Conservation (phyloP, 352 stramenopile species). For the Peronospora destructor region DNA sequence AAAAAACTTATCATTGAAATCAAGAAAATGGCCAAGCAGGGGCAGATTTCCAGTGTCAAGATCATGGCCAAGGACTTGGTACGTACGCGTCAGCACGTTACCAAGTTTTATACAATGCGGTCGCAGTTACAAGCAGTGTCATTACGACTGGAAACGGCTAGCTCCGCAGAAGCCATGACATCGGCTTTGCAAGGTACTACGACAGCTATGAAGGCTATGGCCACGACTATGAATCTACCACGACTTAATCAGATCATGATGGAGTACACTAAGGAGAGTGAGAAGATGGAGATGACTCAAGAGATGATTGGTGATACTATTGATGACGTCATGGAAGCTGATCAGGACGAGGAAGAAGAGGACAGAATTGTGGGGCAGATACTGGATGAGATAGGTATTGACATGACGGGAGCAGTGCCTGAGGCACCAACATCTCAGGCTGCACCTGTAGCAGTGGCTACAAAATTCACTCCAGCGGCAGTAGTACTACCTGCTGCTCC, state of each 20-base stretch:
- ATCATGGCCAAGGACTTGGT: slow-evolving; percentile 97
- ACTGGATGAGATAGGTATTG: slow-evolving; percentile 95
- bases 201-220: slow-evolving; percentile 82
- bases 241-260: slow-evolving; percentile 97
- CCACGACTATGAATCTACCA: slow-evolving; percentile 94
- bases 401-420: slow-evolving; percentile 89
- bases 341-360: slow-evolving; percentile 94
- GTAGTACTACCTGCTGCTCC: slow-evolving; percentile 40
- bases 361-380: slow-evolving; percentile 95
- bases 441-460: slow-evolving; percentile 32
- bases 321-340: slow-evolving; percentile 93
- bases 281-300: slow-evolving; percentile 96
- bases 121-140: slow-evolving; percentile 94
- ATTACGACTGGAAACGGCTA: slow-evolving; percentile 92
- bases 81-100: slow-evolving; percentile 93
- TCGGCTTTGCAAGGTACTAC: slow-evolving; percentile 76
- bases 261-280: slow-evolving; percentile 97
- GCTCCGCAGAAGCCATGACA: slow-evolving; percentile 94
- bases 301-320: slow-evolving; percentile 97
- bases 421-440: slow-evolving; percentile 71
- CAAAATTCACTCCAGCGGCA: slow-evolving; percentile 40
- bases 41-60: slow-evolving; percentile 94
- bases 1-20: slow-evolving; percentile 96
- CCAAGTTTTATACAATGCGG: slow-evolving; percentile 97
- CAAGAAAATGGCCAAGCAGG: slow-evolving; percentile 95